phyloP scores from a whole-genome alignment of 164 flowering plant genomes.

The Amborella trichopoda region DNA sequence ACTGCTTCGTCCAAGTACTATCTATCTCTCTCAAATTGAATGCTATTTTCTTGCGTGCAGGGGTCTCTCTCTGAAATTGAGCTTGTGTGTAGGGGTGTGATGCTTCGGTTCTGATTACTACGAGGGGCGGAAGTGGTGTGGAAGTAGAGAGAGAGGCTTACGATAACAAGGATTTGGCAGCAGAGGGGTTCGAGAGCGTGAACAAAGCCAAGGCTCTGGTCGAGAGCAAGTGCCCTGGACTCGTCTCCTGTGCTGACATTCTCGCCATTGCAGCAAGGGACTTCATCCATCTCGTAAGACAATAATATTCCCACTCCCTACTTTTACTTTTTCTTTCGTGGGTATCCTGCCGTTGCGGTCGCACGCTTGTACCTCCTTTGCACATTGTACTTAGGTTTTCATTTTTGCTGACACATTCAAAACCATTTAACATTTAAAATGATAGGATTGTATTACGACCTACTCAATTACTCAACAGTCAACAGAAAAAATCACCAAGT shows the following conservation, averaged over 20 bases:
- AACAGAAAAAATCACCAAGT: too few relatives aligned
- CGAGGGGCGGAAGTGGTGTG: conserved; percentile 34
- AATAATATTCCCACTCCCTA: too few relatives aligned
- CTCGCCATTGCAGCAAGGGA: conserved; percentile 86
- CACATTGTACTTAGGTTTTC: too few relatives aligned
- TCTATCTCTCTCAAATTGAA: not conserved
- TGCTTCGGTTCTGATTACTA: conserved; percentile 55
- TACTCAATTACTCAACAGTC: too few relatives aligned
- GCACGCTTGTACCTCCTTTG: too few relatives aligned
- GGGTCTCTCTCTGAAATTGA: too few relatives aligned
- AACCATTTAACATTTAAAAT: too few relatives aligned
- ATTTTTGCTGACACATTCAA: too few relatives aligned
- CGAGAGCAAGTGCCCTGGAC: conserved; percentile 77
- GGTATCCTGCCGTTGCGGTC: too few relatives aligned
- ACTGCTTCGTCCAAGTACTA: conserved; percentile 82
- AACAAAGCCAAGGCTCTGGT: conserved; percentile 58
- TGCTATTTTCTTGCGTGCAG: too few relatives aligned
- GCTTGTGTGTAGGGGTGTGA: conserved; percentile 67
- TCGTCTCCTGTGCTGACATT: conserved; percentile 91
- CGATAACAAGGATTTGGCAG: conserved; percentile 47
- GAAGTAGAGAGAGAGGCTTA: conserved; percentile 65
- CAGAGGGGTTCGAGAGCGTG: conserved; percentile 49
- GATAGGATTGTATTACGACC: too few relatives aligned
- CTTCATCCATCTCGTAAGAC: conserved; percentile 72
- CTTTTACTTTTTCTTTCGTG: too few relatives aligned